A percentile compares a stretch with the other conserved stretches of the same genome.
These are phyloP conservation scores for Polygonum aviculare DNA, from an alignment of 148 eudicot genomes.

Conservation along the genomic window DNA sequence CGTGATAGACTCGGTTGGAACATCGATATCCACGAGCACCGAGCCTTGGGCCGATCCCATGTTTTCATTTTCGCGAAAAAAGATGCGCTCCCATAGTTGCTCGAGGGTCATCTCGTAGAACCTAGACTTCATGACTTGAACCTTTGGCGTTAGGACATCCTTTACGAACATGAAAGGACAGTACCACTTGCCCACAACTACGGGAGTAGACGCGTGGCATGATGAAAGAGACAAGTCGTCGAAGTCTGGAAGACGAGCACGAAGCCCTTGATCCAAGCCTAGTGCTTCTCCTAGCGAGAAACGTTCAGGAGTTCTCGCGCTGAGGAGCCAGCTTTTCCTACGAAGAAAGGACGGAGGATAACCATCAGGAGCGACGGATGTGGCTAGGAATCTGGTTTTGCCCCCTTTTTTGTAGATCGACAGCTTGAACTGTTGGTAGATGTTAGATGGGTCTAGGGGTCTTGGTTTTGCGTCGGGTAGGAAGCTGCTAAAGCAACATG, in stretches of 20 bases:
- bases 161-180: slow-evolving; percentile 52
- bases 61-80: slow-evolving; percentile 13
- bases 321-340: slow-evolving; percentile 23
- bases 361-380: slow-evolving; percentile 36
- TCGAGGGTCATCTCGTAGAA: slow-evolving; percentile 60
- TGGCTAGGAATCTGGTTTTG: slow-evolving; percentile 16
- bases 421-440: slow-evolving; percentile 48
- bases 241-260: slow-evolving; percentile 27
- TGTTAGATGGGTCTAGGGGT: slow-evolving; percentile 15
- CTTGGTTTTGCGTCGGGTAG: slow-evolving; percentile 13
- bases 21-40: slow-evolving; percentile 26
- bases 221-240: slow-evolving; percentile 13
- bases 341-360: slow-evolving; percentile 42
- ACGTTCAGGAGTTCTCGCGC: slow-evolving; percentile 18
- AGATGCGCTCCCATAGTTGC: slow-evolving; percentile 58
- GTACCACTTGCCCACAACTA: slow-evolving; percentile 49
- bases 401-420: background rate
- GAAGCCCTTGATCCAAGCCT: slow-evolving; percentile 15
- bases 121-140: slow-evolving; percentile 32
- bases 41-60: background rate
- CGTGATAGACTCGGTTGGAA: slow-evolving; percentile 28
- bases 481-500: slow-evolving; percentile 16
- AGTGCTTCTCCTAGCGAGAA: slow-evolving; percentile 28
- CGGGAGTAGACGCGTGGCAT: slow-evolving; percentile 19
- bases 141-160: slow-evolving; percentile 20